Evolutionary conservation across 139 green algal genomes (phyloP).

Genomic region (Haematococcus lacustris): DNA sequence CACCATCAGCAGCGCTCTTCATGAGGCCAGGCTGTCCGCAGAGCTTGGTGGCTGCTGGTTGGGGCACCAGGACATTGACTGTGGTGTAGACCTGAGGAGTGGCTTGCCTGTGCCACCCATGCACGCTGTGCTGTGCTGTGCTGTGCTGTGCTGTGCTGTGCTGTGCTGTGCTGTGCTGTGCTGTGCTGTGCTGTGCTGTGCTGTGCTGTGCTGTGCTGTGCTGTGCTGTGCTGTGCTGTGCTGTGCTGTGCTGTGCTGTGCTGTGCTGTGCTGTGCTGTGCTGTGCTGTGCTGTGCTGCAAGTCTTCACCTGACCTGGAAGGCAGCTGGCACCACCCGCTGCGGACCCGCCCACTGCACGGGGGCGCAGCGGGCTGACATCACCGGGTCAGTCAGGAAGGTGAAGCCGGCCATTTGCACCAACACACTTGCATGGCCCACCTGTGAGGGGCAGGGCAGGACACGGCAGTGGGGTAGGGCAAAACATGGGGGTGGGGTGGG

Average conservation of each 20-base stretch:
- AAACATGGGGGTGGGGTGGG: too few relatives aligned
- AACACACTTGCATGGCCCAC: constrained; percentile 64
- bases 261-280: background rate
- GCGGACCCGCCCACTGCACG: constrained; percentile 40
- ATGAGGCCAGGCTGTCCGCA: background rate
- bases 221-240: too few relatives aligned
- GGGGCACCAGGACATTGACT: constrained; percentile 23
- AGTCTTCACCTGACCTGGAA: background rate
- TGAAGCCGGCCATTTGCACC: constrained; percentile 57
- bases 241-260: too few relatives aligned
- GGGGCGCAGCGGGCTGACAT: constrained; percentile 36
- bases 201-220: too few relatives aligned
- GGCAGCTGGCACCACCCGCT: constrained; percentile 28
- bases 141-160: too few relatives aligned
- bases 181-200: too few relatives aligned
- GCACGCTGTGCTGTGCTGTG: too few relatives aligned
- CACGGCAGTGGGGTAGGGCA: too few relatives aligned
- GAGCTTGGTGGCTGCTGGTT: background rate
- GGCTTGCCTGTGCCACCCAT: background rate
- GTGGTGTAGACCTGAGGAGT: constrained; percentile 1
- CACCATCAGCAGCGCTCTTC: background rate
- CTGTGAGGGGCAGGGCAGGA: too few relatives aligned
- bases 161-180: too few relatives aligned
- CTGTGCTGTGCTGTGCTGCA: background rate
- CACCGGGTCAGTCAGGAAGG: constrained; percentile 70